phyloP scores from a whole-genome alignment of 2,329 filamentous ascomycete species.

The Monilinia fructigena region DNA sequence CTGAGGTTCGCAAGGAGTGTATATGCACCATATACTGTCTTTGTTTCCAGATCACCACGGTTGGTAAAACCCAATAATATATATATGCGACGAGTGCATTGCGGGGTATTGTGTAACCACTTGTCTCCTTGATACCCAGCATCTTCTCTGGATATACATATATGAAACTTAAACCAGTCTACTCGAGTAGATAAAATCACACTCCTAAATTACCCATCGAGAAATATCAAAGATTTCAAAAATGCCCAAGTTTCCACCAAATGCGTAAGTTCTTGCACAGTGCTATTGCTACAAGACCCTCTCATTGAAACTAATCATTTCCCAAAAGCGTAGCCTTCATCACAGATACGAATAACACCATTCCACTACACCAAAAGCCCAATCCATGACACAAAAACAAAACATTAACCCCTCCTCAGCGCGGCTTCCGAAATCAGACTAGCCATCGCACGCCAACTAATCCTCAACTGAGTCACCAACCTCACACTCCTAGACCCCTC shows the following conservation, averaged over 20 bases:
- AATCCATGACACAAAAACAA: neutral
- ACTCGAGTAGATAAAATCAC: neutral
- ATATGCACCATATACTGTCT: neutral
- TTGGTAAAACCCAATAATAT: neutral
- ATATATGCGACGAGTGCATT: neutral
- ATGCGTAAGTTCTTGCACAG: neutral
- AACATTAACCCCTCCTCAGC: slow-evolving; percentile 15
- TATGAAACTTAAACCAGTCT: neutral
- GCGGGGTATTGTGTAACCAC: neutral
- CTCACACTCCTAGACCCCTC: slow-evolving; percentile 31
- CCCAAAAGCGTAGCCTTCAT: slow-evolving; percentile 30
- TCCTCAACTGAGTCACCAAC: slow-evolving; percentile 28
- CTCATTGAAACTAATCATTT: neutral
- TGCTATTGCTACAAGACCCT: neutral
- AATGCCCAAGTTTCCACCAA: slow-evolving; percentile 6
- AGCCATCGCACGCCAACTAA: slow-evolving; percentile 29
- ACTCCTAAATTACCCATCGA: neutral
- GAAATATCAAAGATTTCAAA: neutral
- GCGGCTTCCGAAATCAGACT: slow-evolving; percentile 33
- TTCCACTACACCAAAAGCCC: neutral
- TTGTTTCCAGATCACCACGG: neutral
- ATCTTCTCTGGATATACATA: neutral
- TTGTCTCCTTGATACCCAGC: too few species aligned
- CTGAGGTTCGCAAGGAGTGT: too few species aligned
- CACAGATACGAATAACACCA: slow-evolving; percentile 25